Evolutionary conservation across 2,329 filamentous ascomycete species (phyloP).

Genomic region (Botrytis galanthina): DNA sequence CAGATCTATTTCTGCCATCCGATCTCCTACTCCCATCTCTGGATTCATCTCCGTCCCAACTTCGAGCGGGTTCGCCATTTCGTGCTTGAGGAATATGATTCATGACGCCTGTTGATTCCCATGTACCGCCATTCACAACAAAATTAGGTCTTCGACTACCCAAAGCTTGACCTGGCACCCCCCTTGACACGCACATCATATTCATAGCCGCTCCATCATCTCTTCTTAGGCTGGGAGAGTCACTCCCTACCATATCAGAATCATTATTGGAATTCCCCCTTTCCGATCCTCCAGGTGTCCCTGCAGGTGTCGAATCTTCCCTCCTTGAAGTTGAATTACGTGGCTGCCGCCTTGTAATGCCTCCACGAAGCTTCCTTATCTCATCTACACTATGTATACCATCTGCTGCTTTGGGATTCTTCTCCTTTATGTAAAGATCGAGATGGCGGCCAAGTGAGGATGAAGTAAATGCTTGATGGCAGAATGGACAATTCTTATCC

Average conservation of each 20-base stretch:
- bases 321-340: conserved; percentile 56
- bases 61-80: conserved; percentile 45
- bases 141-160: conserved; percentile 32
- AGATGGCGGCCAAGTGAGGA: conserved; percentile 91
- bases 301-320: conserved; percentile 59
- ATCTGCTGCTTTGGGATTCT: conserved; percentile 84
- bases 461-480: conserved; percentile 85
- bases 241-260: conserved; percentile 39
- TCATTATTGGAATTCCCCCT: conserved; percentile 39
- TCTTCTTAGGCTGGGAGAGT: conserved; percentile 40
- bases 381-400: conserved; percentile 87
- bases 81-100: conserved; percentile 63
- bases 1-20: conserved; percentile 40
- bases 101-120: conserved; percentile 76
- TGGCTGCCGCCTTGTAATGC: conserved; percentile 83
- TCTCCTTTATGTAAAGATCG: conserved; percentile 89
- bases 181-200: conserved; percentile 25
- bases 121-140: conserved; percentile 52
- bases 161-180: conserved; percentile 31
- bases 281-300: conserved; percentile 47
- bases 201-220: conserved; percentile 39
- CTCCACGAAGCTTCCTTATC: conserved; percentile 77
- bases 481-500: conserved; percentile 87
- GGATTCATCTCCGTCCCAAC: conserved; percentile 39
- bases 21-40: conserved; percentile 36